Conservation (phyloP, 176 grass and related monocot species). For the Triticum turgidum region DNA sequence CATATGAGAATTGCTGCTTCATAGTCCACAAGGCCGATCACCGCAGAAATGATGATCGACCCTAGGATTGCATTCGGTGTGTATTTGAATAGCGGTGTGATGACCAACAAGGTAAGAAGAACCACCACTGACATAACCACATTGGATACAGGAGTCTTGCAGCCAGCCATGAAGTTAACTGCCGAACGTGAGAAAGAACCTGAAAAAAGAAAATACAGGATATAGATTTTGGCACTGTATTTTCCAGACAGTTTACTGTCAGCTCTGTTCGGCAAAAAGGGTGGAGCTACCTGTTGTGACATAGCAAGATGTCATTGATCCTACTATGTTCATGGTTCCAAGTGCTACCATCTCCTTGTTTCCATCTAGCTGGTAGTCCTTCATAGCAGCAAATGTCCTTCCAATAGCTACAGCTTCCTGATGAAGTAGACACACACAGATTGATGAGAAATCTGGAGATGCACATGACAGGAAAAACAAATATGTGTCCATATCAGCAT, state of each 20-base stretch:
- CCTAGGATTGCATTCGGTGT: conserved; percentile 87
- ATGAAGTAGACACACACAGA: conserved; percentile 9
- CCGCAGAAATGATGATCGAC: conserved; percentile 85
- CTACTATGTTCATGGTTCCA: conserved; percentile 90
- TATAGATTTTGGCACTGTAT: conserved; percentile 17
- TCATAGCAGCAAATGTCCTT: conserved; percentile 94
- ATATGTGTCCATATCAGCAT: not conserved
- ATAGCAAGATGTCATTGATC: conserved; percentile 97
- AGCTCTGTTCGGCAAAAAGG: not conserved
- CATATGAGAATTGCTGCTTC: conserved; percentile 87
- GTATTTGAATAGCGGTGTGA: conserved; percentile 94
- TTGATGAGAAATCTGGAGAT: not conserved
- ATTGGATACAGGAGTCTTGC: conserved; percentile 78
- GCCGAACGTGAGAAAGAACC: conserved; percentile 97
- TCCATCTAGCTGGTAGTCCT: conserved; percentile 90
- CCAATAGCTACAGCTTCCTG: conserved; percentile 96
- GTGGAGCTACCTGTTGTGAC: conserved; percentile 64
- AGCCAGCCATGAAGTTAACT: conserved; percentile 96
- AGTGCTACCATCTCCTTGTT: conserved; percentile 99
- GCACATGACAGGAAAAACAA: not conserved
- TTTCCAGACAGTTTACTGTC: not conserved
- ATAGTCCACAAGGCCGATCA: conserved; percentile 74
- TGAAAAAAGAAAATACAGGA: conserved; percentile 29
- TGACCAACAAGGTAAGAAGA: conserved; percentile 80
- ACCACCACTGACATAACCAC: conserved; percentile 87